Conservation (phyloP, 2,329 filamentous ascomycete genomes). For the Pezicula rhizophila region DNA sequence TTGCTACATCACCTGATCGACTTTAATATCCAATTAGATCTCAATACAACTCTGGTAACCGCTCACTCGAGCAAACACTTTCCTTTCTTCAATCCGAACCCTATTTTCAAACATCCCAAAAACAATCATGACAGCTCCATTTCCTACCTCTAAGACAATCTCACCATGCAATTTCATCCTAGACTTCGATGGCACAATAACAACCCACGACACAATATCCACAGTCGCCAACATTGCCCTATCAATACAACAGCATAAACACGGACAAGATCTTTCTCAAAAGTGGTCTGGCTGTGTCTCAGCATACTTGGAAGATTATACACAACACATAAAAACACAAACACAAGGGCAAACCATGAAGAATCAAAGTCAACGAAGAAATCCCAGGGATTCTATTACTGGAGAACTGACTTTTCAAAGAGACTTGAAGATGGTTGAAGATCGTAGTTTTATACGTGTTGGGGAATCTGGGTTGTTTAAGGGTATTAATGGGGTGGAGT, state of each 20-base stretch:
- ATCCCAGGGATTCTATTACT: not conserved
- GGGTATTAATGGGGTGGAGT: constrained; percentile 11
- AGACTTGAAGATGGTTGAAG: not conserved
- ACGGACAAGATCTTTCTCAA: too few species aligned
- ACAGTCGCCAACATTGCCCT: constrained; percentile 14
- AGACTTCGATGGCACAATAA: constrained; percentile 28
- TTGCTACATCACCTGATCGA: too few species aligned
- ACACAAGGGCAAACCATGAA: too few species aligned
- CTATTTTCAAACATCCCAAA: not conserved
- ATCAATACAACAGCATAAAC: not conserved
- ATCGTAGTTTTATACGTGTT: not conserved
- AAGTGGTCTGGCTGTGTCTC: not conserved
- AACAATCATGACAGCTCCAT: not conserved
- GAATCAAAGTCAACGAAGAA: too few species aligned
- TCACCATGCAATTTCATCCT: constrained; percentile 14
- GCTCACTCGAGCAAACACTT: too few species aligned
- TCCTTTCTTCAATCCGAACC: not conserved
- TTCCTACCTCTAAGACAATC: too few species aligned
- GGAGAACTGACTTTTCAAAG: constrained; percentile 15
- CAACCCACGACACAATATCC: constrained; percentile 22
- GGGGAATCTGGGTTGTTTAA: constrained; percentile 14
- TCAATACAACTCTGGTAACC: too few species aligned
- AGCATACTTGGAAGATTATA: constrained; percentile 10
- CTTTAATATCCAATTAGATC: too few species aligned
- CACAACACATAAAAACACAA: too few species aligned